Evolutionary conservation across 305 asterid genomes (phyloP).

Genomic region (Fraxinus ornus): DNA sequence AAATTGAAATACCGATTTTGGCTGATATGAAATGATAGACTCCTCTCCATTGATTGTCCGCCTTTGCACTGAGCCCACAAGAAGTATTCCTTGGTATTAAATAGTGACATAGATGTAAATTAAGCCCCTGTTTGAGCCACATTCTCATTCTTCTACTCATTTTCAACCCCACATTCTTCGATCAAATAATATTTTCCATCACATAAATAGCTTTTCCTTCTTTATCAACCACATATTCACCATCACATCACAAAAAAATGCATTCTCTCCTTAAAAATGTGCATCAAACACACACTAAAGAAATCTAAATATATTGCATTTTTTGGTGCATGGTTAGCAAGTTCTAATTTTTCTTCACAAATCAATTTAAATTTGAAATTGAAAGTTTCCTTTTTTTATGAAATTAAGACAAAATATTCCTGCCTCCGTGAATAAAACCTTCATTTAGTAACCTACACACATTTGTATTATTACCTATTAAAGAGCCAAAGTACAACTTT

Average conservation of each 20-base stretch:
- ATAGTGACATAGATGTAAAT: background rate
- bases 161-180: too few species aligned
- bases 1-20: constrained; percentile 40
- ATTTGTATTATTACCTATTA: background rate
- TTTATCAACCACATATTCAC: too few species aligned
- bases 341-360: background rate
- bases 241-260: too few species aligned
- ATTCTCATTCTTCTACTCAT: too few species aligned
- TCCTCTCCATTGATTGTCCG: constrained; percentile 44
- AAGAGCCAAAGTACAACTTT: background rate
- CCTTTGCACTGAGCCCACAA: constrained; percentile 58
- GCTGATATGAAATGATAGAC: constrained; percentile 64
- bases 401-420: background rate
- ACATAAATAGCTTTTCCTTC: too few species aligned
- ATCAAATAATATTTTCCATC: too few species aligned
- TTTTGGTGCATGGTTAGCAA: background rate
- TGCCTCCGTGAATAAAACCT: background rate
- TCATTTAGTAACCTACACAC: background rate
- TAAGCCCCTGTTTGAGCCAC: too few species aligned
- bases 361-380: background rate
- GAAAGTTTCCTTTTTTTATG: background rate
- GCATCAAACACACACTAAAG: too few species aligned
- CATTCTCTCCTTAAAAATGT: too few species aligned
- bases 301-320: background rate
- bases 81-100: constrained; percentile 3